Evolutionary conservation across 352 stramenopile genomes (phyloP).

Genomic region (Thalassiosira pacifica): DNA sequence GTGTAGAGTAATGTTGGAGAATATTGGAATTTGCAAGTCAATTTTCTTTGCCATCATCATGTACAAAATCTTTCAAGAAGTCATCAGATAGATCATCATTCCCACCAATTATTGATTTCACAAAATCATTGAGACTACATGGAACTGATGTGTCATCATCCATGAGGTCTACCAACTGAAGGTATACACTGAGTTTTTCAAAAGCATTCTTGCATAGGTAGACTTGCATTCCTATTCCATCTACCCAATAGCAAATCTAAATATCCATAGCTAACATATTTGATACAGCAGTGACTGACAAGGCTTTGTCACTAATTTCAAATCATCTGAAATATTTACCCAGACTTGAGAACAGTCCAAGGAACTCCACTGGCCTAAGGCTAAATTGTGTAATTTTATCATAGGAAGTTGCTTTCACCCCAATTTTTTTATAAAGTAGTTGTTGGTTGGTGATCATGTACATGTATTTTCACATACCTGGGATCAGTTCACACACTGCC

Average conservation of each 20-base stretch:
- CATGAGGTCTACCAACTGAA: conserved; percentile 12
- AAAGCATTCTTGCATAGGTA: too few relatives aligned
- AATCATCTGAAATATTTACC: conserved; percentile 44
- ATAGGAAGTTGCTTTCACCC: not conserved
- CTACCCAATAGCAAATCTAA: conserved; percentile 31
- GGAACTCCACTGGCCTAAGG: conserved; percentile 16
- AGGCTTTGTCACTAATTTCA: conserved; percentile 2
- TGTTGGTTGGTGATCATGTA: too few relatives aligned
- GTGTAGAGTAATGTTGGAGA: conserved; percentile 37
- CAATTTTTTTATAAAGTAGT: too few relatives aligned
- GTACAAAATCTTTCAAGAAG: conserved; percentile 15
- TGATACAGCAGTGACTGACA: conserved; percentile 1
- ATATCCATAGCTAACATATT: conserved; percentile 21
- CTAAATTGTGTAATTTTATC: conserved; percentile 32
- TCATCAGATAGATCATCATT: too few relatives aligned
- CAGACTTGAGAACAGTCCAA: conserved; percentile 4
- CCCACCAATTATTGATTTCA: too few relatives aligned
- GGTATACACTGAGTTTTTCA: too few relatives aligned
- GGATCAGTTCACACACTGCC: too few relatives aligned
- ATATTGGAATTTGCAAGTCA: conserved; percentile 45
- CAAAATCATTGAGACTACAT: too few relatives aligned
- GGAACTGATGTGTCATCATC: too few relatives aligned
- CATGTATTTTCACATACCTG: too few relatives aligned
- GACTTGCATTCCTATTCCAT: conserved; percentile 27
- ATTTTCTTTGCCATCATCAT: not conserved